phyloP scores from a whole-genome alignment of 2,329 filamentous ascomycete genomes.

The Endothia cerciana region DNA sequence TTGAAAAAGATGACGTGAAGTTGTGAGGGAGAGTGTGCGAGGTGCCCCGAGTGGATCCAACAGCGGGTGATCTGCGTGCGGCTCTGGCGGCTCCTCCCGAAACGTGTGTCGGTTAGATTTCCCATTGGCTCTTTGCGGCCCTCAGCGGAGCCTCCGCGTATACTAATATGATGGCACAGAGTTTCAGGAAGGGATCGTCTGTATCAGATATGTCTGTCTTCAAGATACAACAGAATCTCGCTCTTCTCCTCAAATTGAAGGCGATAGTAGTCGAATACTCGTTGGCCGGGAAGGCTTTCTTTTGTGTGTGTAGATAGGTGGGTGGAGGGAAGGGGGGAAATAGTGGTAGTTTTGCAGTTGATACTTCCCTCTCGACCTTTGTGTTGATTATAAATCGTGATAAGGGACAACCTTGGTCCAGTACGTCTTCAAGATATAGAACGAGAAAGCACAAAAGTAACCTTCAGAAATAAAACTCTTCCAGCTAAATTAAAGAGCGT shows the following conservation, averaged over 20 bases:
- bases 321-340: no score
- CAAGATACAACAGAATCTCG: no score
- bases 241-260: no score
- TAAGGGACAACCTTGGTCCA: neutral
- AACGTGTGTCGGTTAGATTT: neutral
- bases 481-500: no score
- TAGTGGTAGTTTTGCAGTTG: no score
- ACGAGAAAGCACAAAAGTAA: neutral
- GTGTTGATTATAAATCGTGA: no score
- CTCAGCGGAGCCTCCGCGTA: neutral
- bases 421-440: neutral
- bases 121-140: neutral
- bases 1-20: neutral
- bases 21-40: neutral
- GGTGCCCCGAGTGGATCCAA: neutral
- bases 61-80: conserved; percentile 2
- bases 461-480: no score
- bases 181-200: neutral
- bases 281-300: no score
- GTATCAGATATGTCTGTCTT: neutral
- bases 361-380: no score
- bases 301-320: no score
- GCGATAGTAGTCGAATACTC: no score
- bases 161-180: neutral
- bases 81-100: conserved; percentile 17